A percentile compares a stretch with the other conserved stretches of the same genome.
These are phyloP conservation scores for Naegleria lovaniensis DNA, from an alignment of 208 protist genomes.

Conservation along the genomic window DNA sequence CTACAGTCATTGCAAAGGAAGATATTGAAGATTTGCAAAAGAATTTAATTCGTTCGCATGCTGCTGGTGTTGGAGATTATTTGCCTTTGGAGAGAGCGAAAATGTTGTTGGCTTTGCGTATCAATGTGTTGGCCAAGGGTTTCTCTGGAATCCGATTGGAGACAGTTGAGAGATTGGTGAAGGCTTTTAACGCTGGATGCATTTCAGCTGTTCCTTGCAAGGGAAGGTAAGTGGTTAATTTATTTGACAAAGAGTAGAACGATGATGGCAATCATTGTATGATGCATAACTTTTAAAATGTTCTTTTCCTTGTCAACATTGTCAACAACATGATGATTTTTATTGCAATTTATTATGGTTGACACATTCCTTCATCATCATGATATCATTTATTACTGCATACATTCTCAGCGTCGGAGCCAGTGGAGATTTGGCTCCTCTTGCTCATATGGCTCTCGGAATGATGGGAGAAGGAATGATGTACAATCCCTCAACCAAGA, in stretches of 20 bases:
- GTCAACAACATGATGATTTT: no score
- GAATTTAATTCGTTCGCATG: slow-evolving; percentile 70
- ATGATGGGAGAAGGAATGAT: slow-evolving; percentile 55
- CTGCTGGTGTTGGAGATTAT: slow-evolving; percentile 58
- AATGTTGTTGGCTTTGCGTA: slow-evolving; percentile 56
- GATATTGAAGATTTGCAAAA: slow-evolving; percentile 56
- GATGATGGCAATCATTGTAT: no score
- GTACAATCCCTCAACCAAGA: slow-evolving; percentile 43
- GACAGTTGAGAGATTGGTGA: slow-evolving; percentile 46
- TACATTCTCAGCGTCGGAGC: slow-evolving; percentile 58
- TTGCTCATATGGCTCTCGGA: slow-evolving; percentile 71
- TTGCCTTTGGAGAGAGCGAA: slow-evolving; percentile 49
- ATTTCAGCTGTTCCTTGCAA: slow-evolving; percentile 54
- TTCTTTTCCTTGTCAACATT: no score
- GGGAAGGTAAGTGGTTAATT: slow-evolving; percentile 39
- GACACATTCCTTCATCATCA: background rate
- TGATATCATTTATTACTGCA: slow-evolving; percentile 33
- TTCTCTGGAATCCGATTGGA: slow-evolving; percentile 53
- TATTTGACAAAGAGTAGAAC: no score
- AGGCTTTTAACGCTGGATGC: slow-evolving; percentile 52
- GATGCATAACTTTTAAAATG: no score
- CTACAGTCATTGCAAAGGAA: slow-evolving; percentile 54
- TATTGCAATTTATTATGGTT: no score
- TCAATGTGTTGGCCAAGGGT: slow-evolving; percentile 64
- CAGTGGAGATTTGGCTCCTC: slow-evolving; percentile 73